phyloP scores from a whole-genome alignment of 345 rosid genomes.

The Rubroshorea leprosula region DNA sequence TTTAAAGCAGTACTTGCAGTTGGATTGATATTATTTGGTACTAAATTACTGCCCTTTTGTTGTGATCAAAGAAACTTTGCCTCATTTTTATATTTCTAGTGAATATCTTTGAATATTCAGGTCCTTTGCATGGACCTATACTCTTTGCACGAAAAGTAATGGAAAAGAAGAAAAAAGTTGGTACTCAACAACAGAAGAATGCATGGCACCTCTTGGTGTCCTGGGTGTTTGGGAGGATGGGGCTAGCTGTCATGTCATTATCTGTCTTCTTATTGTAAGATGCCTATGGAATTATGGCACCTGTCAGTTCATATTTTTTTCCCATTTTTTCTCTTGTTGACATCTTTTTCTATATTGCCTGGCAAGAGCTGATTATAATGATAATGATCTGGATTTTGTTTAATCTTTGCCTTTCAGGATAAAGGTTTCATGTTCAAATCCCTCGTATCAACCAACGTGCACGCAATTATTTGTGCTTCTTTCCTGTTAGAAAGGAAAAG shows the following conservation, averaged over 20 bases:
- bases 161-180: neutral
- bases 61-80: constrained; percentile 12
- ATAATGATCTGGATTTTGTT: neutral
- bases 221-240: constrained; percentile 1
- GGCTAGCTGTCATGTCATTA: neutral
- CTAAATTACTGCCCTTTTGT: constrained; percentile 13
- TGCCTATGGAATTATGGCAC: neutral
- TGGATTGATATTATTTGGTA: constrained; percentile 15
- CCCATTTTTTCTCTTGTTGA: neutral
- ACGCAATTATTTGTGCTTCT: neutral
- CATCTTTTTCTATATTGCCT: neutral
- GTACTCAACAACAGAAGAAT: neutral
- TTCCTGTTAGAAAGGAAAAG: constrained; percentile 8
- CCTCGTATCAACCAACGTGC: neutral
- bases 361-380: neutral
- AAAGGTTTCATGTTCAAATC: neutral
- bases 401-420: neutral
- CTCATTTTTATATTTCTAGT: neutral
- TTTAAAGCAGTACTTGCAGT: constrained; percentile 9
- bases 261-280: neutral
- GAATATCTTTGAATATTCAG: neutral
- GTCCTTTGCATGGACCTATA: neutral
- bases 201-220: neutral
- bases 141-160: neutral
- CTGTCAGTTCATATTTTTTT: neutral